Evolutionary conservation across 2,329 filamentous ascomycete species (phyloP).

Genomic region (Endoconidiophora polonica): DNA sequence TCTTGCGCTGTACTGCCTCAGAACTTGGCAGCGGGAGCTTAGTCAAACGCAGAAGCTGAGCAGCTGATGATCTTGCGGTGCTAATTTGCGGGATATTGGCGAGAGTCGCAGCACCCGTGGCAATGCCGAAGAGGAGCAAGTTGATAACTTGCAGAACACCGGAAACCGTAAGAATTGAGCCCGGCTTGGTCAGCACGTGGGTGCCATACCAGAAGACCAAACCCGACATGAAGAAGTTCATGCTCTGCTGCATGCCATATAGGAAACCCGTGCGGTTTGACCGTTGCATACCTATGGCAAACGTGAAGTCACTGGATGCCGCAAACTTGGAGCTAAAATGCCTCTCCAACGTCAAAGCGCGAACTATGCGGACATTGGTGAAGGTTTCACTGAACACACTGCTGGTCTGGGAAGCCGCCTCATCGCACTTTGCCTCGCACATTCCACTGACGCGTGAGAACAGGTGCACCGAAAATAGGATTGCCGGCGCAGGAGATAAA

Average conservation of each 20-base stretch:
- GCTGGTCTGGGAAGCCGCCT: slow-evolving; percentile 31
- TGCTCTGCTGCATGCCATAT: slow-evolving; percentile 62
- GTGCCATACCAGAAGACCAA: slow-evolving; percentile 75
- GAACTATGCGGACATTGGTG: slow-evolving; percentile 61
- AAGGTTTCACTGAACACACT: slow-evolving; percentile 57
- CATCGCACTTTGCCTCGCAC: slow-evolving; percentile 54
- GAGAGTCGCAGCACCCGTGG: slow-evolving; percentile 52
- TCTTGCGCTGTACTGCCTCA: slow-evolving; percentile 37
- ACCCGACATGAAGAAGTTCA: slow-evolving; percentile 55
- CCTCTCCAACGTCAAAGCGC: slow-evolving; percentile 54
- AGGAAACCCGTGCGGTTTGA: slow-evolving; percentile 52
- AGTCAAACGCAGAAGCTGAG: slow-evolving; percentile 53
- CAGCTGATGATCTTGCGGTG: slow-evolving; percentile 54
- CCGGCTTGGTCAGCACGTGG: slow-evolving; percentile 34
- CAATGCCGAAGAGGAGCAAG: slow-evolving; percentile 68
- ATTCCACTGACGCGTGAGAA: slow-evolving; percentile 48
- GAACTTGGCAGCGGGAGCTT: slow-evolving; percentile 37
- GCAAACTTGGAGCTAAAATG: slow-evolving; percentile 47
- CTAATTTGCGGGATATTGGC: slow-evolving; percentile 67
- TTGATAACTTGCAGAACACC: slow-evolving; percentile 60
- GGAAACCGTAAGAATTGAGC: slow-evolving; percentile 30
- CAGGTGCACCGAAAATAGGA: slow-evolving; percentile 47
- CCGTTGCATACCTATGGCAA: slow-evolving; percentile 46
- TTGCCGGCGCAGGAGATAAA: slow-evolving; percentile 48
- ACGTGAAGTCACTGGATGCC: slow-evolving; percentile 20